A percentile compares a stretch with the other conserved stretches of the same genome.
Evolutionary conservation across 768 basidiomycete species (phyloP).

Genomic region (Porpolomopsis calyptriformis): DNA sequence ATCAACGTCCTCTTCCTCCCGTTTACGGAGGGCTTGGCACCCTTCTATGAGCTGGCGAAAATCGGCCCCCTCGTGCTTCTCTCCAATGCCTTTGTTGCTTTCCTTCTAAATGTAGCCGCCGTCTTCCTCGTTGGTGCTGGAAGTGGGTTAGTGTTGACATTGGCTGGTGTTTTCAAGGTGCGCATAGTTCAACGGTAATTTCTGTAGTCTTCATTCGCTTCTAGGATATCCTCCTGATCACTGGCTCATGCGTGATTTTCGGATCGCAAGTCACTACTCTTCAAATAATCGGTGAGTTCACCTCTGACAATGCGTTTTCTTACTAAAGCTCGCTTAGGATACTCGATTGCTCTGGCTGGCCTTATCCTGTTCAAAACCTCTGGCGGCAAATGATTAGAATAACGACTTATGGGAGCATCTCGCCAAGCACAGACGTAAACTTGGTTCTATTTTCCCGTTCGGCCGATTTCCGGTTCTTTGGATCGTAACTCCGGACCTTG

Average conservation of each 20-base stretch:
- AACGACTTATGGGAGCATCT: constrained; percentile 5
- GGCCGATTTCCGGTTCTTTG: too few species aligned
- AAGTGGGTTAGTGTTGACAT: constrained; percentile 79
- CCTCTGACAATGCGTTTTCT: neutral
- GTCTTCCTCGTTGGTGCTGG: constrained; percentile 89
- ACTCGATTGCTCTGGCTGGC: constrained; percentile 78
- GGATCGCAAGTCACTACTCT: constrained; percentile 68
- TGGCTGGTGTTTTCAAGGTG: constrained; percentile 91
- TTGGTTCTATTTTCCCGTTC: too few species aligned
- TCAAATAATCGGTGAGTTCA: constrained; percentile 64
- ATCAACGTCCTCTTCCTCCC: constrained; percentile 83
- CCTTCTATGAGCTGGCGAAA: constrained; percentile 56
- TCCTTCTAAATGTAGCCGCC: constrained; percentile 84
- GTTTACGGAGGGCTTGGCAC: constrained; percentile 85
- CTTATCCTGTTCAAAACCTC: constrained; percentile 79
- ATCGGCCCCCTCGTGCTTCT: constrained; percentile 65
- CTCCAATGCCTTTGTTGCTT: constrained; percentile 77
- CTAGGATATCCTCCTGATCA: constrained; percentile 89
- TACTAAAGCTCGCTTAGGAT: constrained; percentile 38
- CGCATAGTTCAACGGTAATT: constrained; percentile 8
- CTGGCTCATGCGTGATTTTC: constrained; percentile 82
- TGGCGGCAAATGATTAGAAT: constrained; percentile 56
- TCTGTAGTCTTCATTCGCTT: constrained; percentile 1
- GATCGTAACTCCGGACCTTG: too few species aligned
- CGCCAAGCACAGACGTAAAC: too few species aligned